Evolutionary conservation across 495 filamentous ascomycete genomes (phyloP), one percentile per base, ranked within the genome.

Genomic region (Astrothelium subdiscretum): DNA sequence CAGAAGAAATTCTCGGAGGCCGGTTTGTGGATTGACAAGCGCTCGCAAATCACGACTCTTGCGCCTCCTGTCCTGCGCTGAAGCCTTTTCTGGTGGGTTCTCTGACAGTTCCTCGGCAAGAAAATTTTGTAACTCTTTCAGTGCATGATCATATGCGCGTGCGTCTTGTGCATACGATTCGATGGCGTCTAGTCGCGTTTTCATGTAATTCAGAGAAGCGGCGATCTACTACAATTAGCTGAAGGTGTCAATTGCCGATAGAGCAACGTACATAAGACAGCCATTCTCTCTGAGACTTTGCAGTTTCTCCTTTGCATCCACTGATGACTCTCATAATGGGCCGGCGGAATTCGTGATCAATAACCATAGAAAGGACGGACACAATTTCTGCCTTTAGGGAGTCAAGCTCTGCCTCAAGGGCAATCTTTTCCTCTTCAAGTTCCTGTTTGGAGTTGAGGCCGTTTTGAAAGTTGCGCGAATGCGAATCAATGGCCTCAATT

Each of bases 311-410:
- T 13, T 31, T 6, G 11, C 62, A 20, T 22, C 22, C 8, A 13
- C 62, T 15, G 31, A 64, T 58, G 2, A 57, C 63, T 20, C 60
- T 38, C 18, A 58, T 31, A 40, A 68, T 66, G 12, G 68, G 66
- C 12, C 15, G 15, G 31, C 68, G 67, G 31, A 60, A 67, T 35
- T 70, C 63, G 38, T 52, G 48, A 24, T 70, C 66, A 2, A 74
- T 68, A 2, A 71, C 73, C 71, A 74, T 74, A 24, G 71, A 62
- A 18, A 66, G 64, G 8, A 76, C 64, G 27, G 67, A 62, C 15
- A 69, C 66, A 43, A 76, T 74, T 57, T 74, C 74, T 2, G 31
- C 52, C 51, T 68, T 67, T 0, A 76, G 63, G 8, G 65, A 69
- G 3, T 64, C 64, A 18, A 69, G 69, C 54, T 68, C 66, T 0